Conservation (phyloP, 805 yeast species). For the Candida easanensis region DNA sequence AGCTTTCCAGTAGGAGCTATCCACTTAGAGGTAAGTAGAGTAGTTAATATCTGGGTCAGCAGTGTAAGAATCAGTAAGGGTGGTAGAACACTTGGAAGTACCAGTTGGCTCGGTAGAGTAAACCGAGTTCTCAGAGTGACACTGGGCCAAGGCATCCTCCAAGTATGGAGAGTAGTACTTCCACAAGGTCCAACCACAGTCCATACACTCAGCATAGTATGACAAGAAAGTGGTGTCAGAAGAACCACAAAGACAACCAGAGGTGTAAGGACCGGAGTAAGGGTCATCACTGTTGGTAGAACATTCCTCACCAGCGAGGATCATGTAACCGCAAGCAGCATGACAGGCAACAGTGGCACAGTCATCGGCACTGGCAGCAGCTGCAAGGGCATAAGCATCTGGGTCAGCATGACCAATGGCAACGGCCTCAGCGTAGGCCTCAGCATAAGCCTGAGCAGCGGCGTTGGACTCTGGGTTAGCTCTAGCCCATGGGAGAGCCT, state of each 20-base stretch:
- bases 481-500: neutral
- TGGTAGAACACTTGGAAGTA: slow-evolving; percentile 24
- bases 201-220: slow-evolving; percentile 28
- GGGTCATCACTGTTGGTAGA: slow-evolving; percentile 7
- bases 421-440: neutral
- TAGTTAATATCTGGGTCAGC: slow-evolving; percentile 7
- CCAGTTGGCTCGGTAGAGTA: slow-evolving; percentile 31
- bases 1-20: too few species aligned
- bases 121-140: slow-evolving; percentile 13
- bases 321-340: slow-evolving; percentile 12
- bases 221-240: slow-evolving; percentile 21
- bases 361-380: neutral
- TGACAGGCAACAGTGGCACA: neutral
- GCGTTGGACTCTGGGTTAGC: neutral
- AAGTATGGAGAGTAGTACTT: slow-evolving; percentile 29
- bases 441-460: neutral
- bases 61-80: slow-evolving; percentile 8
- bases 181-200: slow-evolving; percentile 38
- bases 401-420: neutral
- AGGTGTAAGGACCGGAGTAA: slow-evolving; percentile 13
- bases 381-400: neutral
- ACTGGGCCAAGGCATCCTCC: slow-evolving; percentile 25
- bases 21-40: neutral
- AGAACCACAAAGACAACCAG: slow-evolving; percentile 3
- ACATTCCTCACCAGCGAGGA: slow-evolving; percentile 28